Conservation (phyloP, 2,329 filamentous ascomycete species). For the Trichoderma sp. region DNA sequence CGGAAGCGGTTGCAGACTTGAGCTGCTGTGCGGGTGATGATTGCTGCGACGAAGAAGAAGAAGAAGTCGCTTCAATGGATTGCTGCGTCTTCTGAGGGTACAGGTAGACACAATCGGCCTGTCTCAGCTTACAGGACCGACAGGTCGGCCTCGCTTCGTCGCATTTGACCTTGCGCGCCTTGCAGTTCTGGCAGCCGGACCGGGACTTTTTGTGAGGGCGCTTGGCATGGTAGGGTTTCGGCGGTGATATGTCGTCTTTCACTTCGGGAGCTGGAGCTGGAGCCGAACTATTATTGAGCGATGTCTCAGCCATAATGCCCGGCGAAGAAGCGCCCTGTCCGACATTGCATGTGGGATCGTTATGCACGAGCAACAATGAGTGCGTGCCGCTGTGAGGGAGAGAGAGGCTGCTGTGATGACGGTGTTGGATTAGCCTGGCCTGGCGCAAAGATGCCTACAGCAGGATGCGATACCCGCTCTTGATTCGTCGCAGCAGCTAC, state of each 20-base stretch:
- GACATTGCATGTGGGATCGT: constrained; percentile 12
- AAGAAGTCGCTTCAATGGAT: background rate
- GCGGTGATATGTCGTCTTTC: background rate
- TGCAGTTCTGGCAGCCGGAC: constrained; percentile 56
- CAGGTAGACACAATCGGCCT: constrained; percentile 51
- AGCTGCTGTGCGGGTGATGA: background rate
- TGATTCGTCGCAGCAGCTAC: background rate
- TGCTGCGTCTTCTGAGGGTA: background rate
- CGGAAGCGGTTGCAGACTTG: background rate
- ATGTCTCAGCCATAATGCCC: constrained; percentile 17
- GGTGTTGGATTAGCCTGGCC: background rate
- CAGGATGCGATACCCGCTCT: background rate
- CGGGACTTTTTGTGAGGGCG: constrained; percentile 59
- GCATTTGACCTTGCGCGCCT: constrained; percentile 58
- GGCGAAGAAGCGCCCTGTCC: background rate
- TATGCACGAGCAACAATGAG: background rate
- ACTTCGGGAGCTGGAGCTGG: background rate
- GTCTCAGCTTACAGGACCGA: constrained; percentile 51
- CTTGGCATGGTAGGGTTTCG: constrained; percentile 45
- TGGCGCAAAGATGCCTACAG: background rate
- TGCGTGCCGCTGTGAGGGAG: background rate
- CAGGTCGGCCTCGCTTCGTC: constrained; percentile 54
- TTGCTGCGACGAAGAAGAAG: background rate
- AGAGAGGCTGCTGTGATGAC: background rate
- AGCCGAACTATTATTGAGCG: background rate